Percentiles rank a stretch among this genome's conserved stretches.
These are phyloP conservation scores for Clausena lansium DNA, from an alignment of 345 rosid species.

Conservation along the genomic window DNA sequence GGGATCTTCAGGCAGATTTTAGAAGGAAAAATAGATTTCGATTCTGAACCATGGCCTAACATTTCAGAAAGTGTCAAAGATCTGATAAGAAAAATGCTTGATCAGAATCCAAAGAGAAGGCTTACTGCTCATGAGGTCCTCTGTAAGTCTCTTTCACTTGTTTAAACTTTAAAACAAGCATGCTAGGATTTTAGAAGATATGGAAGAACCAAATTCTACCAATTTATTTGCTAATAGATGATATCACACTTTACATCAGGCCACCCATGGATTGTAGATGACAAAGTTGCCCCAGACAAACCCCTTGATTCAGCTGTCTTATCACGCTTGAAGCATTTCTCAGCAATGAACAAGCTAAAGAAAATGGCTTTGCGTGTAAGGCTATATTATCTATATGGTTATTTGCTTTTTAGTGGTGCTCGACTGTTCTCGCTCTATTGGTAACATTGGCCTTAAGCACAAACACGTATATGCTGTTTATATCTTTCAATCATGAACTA, in stretches of 20 bases:
- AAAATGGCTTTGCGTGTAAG: constrained; percentile 80
- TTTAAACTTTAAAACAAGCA: neutral
- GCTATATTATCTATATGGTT: constrained; percentile 12
- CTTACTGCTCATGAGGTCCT: constrained; percentile 74
- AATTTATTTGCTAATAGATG: neutral
- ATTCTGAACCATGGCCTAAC: constrained; percentile 70
- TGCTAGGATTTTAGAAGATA: neutral
- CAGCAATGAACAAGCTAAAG: constrained; percentile 84
- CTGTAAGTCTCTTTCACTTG: constrained; percentile 41
- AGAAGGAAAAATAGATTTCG: constrained; percentile 62
- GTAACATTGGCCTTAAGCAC: neutral
- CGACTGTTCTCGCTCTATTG: neutral
- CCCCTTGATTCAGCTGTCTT: constrained; percentile 79
- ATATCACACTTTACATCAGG: constrained; percentile 35
- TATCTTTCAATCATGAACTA: neutral
- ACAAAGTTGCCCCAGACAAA: constrained; percentile 72
- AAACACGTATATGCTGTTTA: neutral
- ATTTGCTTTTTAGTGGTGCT: neutral
- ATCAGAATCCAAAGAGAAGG: constrained; percentile 54
- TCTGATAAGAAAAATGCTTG: constrained; percentile 69
- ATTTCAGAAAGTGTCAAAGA: constrained; percentile 79
- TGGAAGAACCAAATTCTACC: neutral
- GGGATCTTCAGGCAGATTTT: constrained; percentile 77
- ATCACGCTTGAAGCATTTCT: constrained; percentile 67
- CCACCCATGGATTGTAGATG: constrained; percentile 84